Evolutionary conservation across 2,329 filamentous ascomycete species (phyloP).

Genomic region (Pseudopyricularia cyperi): DNA sequence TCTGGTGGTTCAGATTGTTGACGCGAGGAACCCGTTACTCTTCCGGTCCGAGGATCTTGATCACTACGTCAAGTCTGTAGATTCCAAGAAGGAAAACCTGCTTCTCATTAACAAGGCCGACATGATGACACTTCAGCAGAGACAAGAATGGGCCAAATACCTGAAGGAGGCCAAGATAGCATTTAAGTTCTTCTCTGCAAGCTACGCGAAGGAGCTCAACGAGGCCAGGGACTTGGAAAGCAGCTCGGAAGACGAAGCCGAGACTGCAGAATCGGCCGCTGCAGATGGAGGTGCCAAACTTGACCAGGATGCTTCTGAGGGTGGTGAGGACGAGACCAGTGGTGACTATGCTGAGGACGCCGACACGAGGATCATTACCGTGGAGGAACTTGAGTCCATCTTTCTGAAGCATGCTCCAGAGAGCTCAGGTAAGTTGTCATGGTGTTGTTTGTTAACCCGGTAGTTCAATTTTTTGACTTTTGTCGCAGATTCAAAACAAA

Average conservation of each 20-base stretch:
- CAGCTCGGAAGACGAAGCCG: constrained; percentile 21
- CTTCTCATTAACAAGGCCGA: constrained; percentile 96
- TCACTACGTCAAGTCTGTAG: constrained; percentile 84
- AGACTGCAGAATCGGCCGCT: constrained; percentile 15
- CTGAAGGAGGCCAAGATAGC: constrained; percentile 70
- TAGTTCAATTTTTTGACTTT: not conserved
- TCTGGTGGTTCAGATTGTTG: constrained; percentile 93
- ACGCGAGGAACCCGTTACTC: constrained; percentile 85
- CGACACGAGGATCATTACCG: constrained; percentile 72
- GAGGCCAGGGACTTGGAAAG: constrained; percentile 51
- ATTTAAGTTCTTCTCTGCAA: constrained; percentile 94
- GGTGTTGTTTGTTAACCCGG: no score
- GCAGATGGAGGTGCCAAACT: constrained; percentile 10
- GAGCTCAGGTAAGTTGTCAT: constrained; percentile 29
- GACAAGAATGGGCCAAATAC: constrained; percentile 74
- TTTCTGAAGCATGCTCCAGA: constrained; percentile 62
- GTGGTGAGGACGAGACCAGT: constrained; percentile 17
- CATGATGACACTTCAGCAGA: constrained; percentile 87
- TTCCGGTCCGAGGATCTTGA: constrained; percentile 93
- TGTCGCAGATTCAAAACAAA: constrained; percentile 35
- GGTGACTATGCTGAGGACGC: constrained; percentile 32
- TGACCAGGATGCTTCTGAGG: constrained; percentile 13
- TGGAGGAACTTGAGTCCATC: constrained; percentile 81
- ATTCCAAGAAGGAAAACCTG: constrained; percentile 77
- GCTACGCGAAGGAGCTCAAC: constrained; percentile 78